Evolutionary conservation across 768 basidiomycete species (phyloP), one percentile per base, ranked within the genome.

Genomic region (Punctularia strigosozonata): DNA sequence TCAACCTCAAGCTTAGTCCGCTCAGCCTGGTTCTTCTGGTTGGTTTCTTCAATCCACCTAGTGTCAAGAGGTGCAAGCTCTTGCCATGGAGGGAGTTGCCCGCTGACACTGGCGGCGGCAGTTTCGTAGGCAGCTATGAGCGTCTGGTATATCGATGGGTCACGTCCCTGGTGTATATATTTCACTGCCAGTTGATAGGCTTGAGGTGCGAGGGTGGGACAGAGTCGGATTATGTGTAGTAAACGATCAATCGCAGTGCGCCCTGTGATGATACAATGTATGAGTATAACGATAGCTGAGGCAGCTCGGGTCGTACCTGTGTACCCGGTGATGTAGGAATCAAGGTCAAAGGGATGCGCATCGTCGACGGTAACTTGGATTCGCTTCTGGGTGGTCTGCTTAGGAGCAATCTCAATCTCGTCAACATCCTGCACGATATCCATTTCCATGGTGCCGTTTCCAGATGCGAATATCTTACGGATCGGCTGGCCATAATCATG

Each of bases 1-100:
- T 98, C 94, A 4, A 91, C 82, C 62, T 95, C 92, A 42, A 95
- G 63, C 56, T 82, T 87, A n/a, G 71, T 73, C 42, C 66, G 68
- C 53, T 92, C 88, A n/a, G 72, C 71, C 44, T 67, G 62, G 50
- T 84, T 88, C 57, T 70, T 75, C 43, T 71, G 65, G 31, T 65
- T 63, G 21, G 63, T 70, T 47, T 80, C 74, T 31, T 91, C 84
- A 14, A 76, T 59, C 91, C 89, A 95, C 8, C 62, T 66, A 20
- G 20, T 19, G 10, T 34, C 80, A 21, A 80, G 50, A 31, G 60
- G 51, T 4, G 73, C 67, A 21, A 77, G 50, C 5, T 74, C 69
- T 41, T 63, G 46, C 6, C 62, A 43, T 38, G 67, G 63, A 7
- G 75, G 74, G 7, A 80, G 47, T 0, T 55, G 48, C 15, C 56